Conservation (phyloP, 2,329 filamentous ascomycete genomes). For the Botrytis galanthina region DNA sequence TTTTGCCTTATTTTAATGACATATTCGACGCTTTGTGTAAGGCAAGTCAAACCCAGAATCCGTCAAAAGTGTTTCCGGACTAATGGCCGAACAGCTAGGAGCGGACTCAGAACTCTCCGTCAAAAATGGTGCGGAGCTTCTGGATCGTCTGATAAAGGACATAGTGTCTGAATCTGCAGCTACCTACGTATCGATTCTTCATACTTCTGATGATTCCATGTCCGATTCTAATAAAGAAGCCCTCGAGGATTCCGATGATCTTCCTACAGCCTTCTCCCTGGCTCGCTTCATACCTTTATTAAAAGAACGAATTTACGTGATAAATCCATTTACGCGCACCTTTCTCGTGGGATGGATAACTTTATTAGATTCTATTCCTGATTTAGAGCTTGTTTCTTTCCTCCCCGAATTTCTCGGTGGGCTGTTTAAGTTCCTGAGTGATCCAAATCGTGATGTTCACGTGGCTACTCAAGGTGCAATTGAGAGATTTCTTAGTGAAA, state of each 20-base stretch:
- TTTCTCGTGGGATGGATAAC: constrained; percentile 97
- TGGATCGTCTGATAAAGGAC: constrained; percentile 93
- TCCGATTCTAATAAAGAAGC: constrained; percentile 48
- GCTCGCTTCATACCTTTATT: constrained; percentile 87
- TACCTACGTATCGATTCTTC: constrained; percentile 87
- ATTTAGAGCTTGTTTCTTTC: constrained; percentile 89
- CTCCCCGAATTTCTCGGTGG: constrained; percentile 89
- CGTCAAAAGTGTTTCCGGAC: constrained; percentile 2
- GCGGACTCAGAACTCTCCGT: constrained; percentile 96
- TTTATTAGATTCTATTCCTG: constrained; percentile 90
- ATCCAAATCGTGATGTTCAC: constrained; percentile 90
- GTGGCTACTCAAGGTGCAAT: constrained; percentile 85
- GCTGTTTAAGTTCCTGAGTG: constrained; percentile 86
- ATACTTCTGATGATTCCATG: constrained; percentile 55
- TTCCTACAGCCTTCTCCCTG: constrained; percentile 88
- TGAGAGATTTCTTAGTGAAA: constrained; percentile 88
- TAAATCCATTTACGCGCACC: constrained; percentile 91
- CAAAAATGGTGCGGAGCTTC: constrained; percentile 93
- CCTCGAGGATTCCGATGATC: constrained; percentile 46
- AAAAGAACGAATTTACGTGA: constrained; percentile 88
- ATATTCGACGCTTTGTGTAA: constrained; percentile 98
- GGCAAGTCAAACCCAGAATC: constrained; percentile 49
- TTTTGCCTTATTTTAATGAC: constrained; percentile 95
- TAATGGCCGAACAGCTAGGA: constrained; percentile 63
- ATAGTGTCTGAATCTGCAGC: constrained; percentile 94